These are phyloP conservation scores for Phaeosphaeriaceae sp. DNA, from an alignment of 2,329 filamentous ascomycete species.

Conservation along the genomic window DNA sequence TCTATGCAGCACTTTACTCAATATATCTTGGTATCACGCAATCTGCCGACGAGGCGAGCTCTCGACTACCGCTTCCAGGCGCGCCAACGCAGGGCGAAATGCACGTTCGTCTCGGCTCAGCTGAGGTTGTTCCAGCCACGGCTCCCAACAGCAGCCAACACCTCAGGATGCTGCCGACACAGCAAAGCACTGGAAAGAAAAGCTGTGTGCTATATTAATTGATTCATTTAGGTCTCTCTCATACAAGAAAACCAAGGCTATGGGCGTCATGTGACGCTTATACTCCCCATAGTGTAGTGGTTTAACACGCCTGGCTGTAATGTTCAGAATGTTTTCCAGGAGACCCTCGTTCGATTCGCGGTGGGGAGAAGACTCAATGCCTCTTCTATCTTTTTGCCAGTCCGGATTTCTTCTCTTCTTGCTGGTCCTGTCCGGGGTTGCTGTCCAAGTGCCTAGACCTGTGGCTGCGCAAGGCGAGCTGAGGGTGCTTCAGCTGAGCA, in stretches of 20 bases:
- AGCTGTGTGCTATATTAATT: not conserved
- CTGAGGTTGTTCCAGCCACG: constrained; percentile 3
- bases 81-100: constrained; percentile 7
- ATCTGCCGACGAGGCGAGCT: not conserved
- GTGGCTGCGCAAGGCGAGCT: not conserved
- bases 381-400: not conserved
- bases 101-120: constrained; percentile 3
- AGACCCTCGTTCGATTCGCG: constrained; percentile 4
- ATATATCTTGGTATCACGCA: not conserved
- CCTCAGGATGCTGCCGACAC: not conserved
- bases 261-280: constrained; percentile 2
- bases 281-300: constrained; percentile 8
- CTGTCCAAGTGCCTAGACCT: not conserved
- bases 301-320: constrained; percentile 9
- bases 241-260: constrained; percentile 5
- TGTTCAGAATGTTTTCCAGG: not conserved
- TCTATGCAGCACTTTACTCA: not conserved
- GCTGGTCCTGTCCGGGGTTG: not conserved
- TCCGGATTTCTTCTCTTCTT: not conserved
- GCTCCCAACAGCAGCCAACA: not conserved
- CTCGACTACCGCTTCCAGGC: not conserved
- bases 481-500: not conserved
- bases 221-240: not conserved
- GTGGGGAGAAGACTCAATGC: constrained; percentile 1
- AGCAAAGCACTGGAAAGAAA: not conserved